phyloP scores from a whole-genome alignment of 1,139 yeast species.

The Casaregolazyma suthepensis region DNA sequence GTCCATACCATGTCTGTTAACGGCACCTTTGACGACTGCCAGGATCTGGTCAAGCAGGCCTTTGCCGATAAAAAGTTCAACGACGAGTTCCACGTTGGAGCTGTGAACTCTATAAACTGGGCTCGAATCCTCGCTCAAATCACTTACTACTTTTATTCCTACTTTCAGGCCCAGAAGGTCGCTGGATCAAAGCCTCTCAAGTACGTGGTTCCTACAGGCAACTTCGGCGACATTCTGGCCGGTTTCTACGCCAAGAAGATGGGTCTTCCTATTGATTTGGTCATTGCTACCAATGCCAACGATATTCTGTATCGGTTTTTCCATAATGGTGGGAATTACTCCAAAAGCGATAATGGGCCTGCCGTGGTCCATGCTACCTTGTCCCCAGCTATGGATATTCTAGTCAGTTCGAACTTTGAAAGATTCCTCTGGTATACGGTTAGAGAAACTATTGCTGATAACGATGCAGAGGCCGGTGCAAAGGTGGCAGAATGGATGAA shows the following conservation, averaged over 20 bases:
- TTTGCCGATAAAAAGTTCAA: conserved; percentile 89
- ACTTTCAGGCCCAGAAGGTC: conserved; percentile 60
- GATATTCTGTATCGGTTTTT: conserved; percentile 91
- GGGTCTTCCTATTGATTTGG: conserved; percentile 87
- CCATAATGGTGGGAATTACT: conserved; percentile 68
- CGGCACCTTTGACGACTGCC: conserved; percentile 98
- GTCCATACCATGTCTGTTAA: conserved; percentile 92
- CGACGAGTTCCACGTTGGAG: conserved; percentile 87
- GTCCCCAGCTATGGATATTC: conserved; percentile 98
- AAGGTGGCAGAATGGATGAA: conserved; percentile 71
- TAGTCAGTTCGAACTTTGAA: conserved; percentile 92
- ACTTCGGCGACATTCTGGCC: conserved; percentile 95
- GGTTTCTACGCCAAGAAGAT: conserved; percentile 91
- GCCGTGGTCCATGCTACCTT: conserved; percentile 78
- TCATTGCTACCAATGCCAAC: conserved; percentile 93
- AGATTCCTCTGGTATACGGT: conserved; percentile 92
- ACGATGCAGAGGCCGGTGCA: conserved; percentile 69
- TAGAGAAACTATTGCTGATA: conserved; percentile 54
- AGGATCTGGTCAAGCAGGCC: conserved; percentile 87
- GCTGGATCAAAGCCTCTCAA: conserved; percentile 40
- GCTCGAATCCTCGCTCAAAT: conserved; percentile 97
- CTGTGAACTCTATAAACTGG: conserved; percentile 98
- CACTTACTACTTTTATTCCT: conserved; percentile 90
- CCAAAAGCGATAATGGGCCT: conserved; percentile 38
- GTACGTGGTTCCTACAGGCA: conserved; percentile 94